Percentiles rank a stretch among this genome's conserved stretches.
These are phyloP conservation scores for Saprolegnia parasitica DNA, from an alignment of 352 stramenopile genomes.

Conservation along the genomic window DNA sequence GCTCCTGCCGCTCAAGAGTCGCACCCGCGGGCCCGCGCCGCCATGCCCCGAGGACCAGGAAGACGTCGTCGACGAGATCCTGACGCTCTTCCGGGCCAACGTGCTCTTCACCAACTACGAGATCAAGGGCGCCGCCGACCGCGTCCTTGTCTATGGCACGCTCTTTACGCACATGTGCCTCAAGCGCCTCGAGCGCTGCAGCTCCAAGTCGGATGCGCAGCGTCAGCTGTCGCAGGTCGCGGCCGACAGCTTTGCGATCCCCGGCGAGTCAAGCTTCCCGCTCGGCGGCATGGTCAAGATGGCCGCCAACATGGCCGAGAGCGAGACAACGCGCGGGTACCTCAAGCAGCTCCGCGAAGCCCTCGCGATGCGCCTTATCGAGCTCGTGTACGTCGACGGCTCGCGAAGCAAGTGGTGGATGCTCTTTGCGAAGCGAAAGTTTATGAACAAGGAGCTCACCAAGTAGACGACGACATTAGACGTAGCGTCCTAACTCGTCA, in stretches of 20 bases:
- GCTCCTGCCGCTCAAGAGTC: conserved; percentile 88
- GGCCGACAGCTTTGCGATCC: conserved; percentile 81
- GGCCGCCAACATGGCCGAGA: conserved; percentile 62
- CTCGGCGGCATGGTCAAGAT: conserved; percentile 77
- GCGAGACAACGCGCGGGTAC: conserved; percentile 82
- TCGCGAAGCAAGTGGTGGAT: conserved; percentile 93
- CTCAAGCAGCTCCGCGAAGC: conserved; percentile 89
- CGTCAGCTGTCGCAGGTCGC: conserved; percentile 77
- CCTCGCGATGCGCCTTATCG: conserved; percentile 70
- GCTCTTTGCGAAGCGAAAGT: conserved; percentile 91
- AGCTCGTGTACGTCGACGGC: conserved; percentile 80
- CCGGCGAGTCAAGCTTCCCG: conserved; percentile 77
- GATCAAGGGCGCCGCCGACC: conserved; percentile 87
- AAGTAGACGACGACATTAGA: conserved; percentile 12
- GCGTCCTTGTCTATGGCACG: conserved; percentile 92
- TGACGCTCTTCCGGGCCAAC: conserved; percentile 91
- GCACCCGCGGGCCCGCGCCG: conserved; percentile 77
- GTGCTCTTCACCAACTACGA: conserved; percentile 93
- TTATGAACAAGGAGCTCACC: conserved; percentile 91
- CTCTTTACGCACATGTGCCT: conserved; percentile 89
- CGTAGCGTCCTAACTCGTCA: background rate
- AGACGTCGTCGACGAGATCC: conserved; percentile 92
- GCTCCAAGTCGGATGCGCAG: conserved; percentile 64
- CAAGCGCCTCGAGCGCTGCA: conserved; percentile 85
- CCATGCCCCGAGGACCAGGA: conserved; percentile 67